Conservation (phyloP, 805 yeast species). For the Ogataea thermomethanolica region DNA sequence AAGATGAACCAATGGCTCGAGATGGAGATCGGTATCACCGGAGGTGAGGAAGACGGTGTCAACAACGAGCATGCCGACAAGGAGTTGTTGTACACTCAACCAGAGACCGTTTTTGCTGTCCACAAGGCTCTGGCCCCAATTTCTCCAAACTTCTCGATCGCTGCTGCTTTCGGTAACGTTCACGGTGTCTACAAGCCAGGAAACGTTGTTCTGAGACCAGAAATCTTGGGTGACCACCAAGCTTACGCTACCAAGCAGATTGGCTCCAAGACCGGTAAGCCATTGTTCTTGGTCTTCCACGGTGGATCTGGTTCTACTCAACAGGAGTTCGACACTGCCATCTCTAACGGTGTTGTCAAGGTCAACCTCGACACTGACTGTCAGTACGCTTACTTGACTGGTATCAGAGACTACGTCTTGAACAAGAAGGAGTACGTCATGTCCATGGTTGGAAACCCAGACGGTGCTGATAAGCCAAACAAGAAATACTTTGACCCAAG, state of each 20-base stretch:
- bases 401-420: slow-evolving; percentile 97
- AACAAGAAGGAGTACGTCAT: slow-evolving; percentile 92
- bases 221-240: slow-evolving; percentile 94
- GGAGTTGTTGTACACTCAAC: slow-evolving; percentile 86
- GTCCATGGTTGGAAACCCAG: slow-evolving; percentile 97
- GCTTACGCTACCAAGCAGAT: slow-evolving; percentile 71
- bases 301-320: slow-evolving; percentile 99
- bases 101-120: slow-evolving; percentile 92
- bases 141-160: slow-evolving; percentile 97
- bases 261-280: slow-evolving; percentile 50
- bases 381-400: slow-evolving; percentile 94
- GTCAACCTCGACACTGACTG: slow-evolving; percentile 99
- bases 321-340: slow-evolving; percentile 87
- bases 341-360: slow-evolving; percentile 93
- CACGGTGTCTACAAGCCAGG: slow-evolving; percentile 99
- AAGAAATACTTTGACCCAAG: slow-evolving; percentile 99
- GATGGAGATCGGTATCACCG: slow-evolving; percentile 99
- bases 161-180: slow-evolving; percentile 99
- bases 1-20: slow-evolving; percentile 96
- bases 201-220: slow-evolving; percentile 90
- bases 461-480: slow-evolving; percentile 98
- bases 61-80: slow-evolving; percentile 92
- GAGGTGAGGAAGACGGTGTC: slow-evolving; percentile 99
- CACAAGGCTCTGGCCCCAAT: slow-evolving; percentile 86
- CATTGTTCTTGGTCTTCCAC: slow-evolving; percentile 98